phyloP scores from a whole-genome alignment of 495 filamentous ascomycete genomes.

The Neurospora sp. region DNA sequence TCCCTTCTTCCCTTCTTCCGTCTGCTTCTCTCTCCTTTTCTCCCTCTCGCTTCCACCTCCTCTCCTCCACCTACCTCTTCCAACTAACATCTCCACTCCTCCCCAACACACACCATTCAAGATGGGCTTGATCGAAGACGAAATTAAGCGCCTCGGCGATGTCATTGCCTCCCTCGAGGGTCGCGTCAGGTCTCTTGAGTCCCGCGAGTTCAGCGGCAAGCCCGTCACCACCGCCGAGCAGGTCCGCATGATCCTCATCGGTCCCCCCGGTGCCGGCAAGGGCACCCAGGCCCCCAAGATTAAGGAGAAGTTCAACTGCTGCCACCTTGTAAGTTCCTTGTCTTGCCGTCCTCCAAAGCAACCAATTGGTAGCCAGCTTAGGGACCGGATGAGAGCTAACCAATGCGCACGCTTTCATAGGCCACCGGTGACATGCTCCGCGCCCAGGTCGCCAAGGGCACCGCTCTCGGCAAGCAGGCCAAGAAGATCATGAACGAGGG shows the following conservation, averaged over 20 bases:
- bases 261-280: slow-evolving; percentile 96
- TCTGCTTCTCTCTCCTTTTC: slow-evolving; percentile 8
- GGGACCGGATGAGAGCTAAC: neutral
- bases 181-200: slow-evolving; percentile 70
- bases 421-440: slow-evolving; percentile 99
- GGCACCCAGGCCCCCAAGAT: slow-evolving; percentile 96
- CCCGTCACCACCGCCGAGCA: slow-evolving; percentile 42
- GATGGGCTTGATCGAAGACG: slow-evolving; percentile 82
- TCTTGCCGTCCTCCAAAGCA: neutral
- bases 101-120: slow-evolving; percentile 25
- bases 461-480: slow-evolving; percentile 82
- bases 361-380: neutral
- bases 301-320: slow-evolving; percentile 93
- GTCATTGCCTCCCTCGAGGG: slow-evolving; percentile 74
- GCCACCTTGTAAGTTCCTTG: slow-evolving; percentile 69
- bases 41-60: slow-evolving; percentile 4
- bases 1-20: slow-evolving; percentile 8
- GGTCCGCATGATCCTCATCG: slow-evolving; percentile 94
- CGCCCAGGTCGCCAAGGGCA: slow-evolving; percentile 97
- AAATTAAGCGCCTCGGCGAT: slow-evolving; percentile 65
- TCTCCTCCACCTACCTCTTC: neutral
- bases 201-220: slow-evolving; percentile 39
- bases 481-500: slow-evolving; percentile 99
- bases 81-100: slow-evolving; percentile 5
- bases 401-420: slow-evolving; percentile 31